Evolutionary conservation across 1,284 basidiomycete species (phyloP), one percentile per base, ranked within the genome.

Genomic region (Mycosarcoma mackinlayi): DNA sequence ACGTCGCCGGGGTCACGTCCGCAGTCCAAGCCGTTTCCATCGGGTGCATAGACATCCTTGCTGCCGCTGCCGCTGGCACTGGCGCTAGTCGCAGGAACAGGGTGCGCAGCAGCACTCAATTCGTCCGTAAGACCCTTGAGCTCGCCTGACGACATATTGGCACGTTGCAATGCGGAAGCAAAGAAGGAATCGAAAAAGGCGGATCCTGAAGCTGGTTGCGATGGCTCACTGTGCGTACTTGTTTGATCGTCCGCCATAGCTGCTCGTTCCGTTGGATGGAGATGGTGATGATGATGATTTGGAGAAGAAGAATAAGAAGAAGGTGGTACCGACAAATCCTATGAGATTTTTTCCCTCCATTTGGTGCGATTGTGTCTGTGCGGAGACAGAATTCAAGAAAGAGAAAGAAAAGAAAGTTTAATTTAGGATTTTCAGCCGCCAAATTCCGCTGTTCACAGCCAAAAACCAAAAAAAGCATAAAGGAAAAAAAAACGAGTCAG

Each of bases 181-280:
- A 74, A 74, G 56, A 74, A 74, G 2, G 41, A 27, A 25, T 74
- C 66, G 44, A 74, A 74, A 63, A 74, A 74, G 16, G 49, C 62
- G 0, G 51, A 27, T 18, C 72, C 72, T 8, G 57, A 39, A 6
- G 40, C 21, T 5, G 25, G 28, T 7, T 45, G 59, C 13, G 21
- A 13, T 21, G 13, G 31, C 34, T 45, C 40, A 21, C 44, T 47
- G 39, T 39, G 37, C n/a, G 8, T n/a, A 38, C 6, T 21, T 13
- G 18, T 28, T 49, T 56, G 41, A 25, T 27, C 13, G 33, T 48
- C 14, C 21, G 37, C 37, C 37, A 38, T 38, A 19, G 6, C 16
- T 35, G 34, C 34, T n/a, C n/a, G n/a, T n/a, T n/a, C n/a, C n/a
- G n/a, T n/a, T n/a, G n/a, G n/a, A n/a, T n/a, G n/a, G 28, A n/a